Base-by-base conservation (phyloP, 257 asterid species). In the Anisodus acutangulus region DNA sequence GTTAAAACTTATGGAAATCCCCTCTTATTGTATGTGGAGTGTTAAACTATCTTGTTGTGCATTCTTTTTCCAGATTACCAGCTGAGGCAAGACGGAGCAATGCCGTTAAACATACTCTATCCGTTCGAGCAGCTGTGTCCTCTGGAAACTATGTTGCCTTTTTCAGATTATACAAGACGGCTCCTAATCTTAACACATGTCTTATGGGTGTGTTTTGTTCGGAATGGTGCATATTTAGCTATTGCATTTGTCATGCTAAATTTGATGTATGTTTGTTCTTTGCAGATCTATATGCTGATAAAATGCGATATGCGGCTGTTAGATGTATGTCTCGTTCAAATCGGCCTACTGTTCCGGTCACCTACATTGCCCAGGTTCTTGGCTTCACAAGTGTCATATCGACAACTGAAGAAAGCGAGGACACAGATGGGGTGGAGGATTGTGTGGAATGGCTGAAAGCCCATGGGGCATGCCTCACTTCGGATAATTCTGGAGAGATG, bases 391-490 rank as follows among this genome's bases (percentile, higher is more conserved):
- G 85, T 86, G 87, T 86, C 51, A 67, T 82, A 86, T 88, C 91
- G 53, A 67, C 89, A 84, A 87, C 86, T 84, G 97, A 93, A 87
- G 81, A 86, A 81, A 87, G 84, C 76, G 90, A 88, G 85, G 94
- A 91, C 79, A 78, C 84, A 60, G 97, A 93, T 82, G 97, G 93
- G 84, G 85, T 86, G 74, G 99, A 92, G 81, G 98, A 95, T 84
- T 97, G 99, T 90, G 85, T 91, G 78, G 99, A 97, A 87, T 97
- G 99, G 99, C 83, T 97, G 84, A 95, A 92, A 91, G 94, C 97
- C 83, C 99, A 97, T 82, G 98, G 99, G 76, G 98, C 97, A 82
- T 90, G 94, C 90, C 90, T 97, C 79, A 88, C 89, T 83, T 79
- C 89, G 43, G 99, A 95, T 19, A 86, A 86, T 89, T 86, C 92